phyloP scores from a whole-genome alignment of 768 basidiomycete species.

The Austroboletus festivus region DNA sequence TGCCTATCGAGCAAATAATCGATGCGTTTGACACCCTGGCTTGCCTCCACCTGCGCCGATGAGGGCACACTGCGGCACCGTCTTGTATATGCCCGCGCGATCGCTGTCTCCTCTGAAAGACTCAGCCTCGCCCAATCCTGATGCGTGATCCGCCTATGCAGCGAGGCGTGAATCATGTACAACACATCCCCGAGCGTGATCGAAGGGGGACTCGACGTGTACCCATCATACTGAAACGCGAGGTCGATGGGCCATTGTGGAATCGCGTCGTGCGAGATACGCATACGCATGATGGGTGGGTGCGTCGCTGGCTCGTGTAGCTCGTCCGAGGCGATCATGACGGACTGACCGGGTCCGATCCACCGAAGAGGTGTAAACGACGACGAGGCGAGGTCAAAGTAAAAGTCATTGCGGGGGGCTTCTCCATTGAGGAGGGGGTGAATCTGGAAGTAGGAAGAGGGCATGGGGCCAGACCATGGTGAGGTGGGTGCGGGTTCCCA shows the following conservation, averaged over 20 bases:
- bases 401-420: conserved; percentile 40
- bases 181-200: conserved; percentile 62
- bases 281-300: conserved; percentile 50
- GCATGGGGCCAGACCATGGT: conserved; percentile 16
- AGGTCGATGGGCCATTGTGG: conserved; percentile 64
- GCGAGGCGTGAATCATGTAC: conserved; percentile 43
- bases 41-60: conserved; percentile 31
- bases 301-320: conserved; percentile 52
- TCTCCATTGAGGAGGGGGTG: conserved; percentile 48
- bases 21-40: conserved; percentile 38
- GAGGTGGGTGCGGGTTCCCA: conserved; percentile 24
- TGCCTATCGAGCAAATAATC: conserved; percentile 37
- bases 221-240: conserved; percentile 34
- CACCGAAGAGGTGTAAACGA: conserved; percentile 43
- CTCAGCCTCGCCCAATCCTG: conserved; percentile 34
- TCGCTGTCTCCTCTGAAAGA: conserved; percentile 25
- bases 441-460: conserved; percentile 28
- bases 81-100: conserved; percentile 38
- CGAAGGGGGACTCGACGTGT: conserved; percentile 31
- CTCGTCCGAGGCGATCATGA: conserved; percentile 41
- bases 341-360: conserved; percentile 37
- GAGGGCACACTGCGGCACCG: conserved; percentile 31
- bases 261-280: conserved; percentile 54
- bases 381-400: conserved; percentile 55
- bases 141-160: conserved; percentile 42